Base-by-base conservation (phyloP, 371 early-diverging fungal genomes). In the Dichotomocladium elegans region DNA sequence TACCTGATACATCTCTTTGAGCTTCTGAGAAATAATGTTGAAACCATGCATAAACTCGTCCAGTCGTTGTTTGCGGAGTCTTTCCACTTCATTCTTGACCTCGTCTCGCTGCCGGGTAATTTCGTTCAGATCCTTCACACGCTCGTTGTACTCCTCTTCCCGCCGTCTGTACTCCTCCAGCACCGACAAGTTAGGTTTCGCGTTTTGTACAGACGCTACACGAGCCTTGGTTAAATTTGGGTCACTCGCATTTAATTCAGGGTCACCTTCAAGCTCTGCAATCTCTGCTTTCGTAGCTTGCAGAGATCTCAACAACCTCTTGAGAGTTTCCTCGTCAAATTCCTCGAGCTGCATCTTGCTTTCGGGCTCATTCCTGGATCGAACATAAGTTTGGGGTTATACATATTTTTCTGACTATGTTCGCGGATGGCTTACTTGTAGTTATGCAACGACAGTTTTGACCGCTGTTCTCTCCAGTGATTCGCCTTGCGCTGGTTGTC, bases 1-100 rank as follows among this genome's bases (percentile, higher is more conserved):
- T 61, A 90, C 88, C 79, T 94, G 97, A 69, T 99, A 99, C 92
- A 99, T 99, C 74, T 96, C 97, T 74, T 99, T 99, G 26, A 99
- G 78, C 61, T 96, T 89, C 56, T 86, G 75, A 22, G 99, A 95
- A 41, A 99, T 98, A 25, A 81, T 73, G 29, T 84, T 89, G 68
- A 99, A 99, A 0, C 99, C 99, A 9, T 80, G 76, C 96, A 99
- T 97, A 67, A 99, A 99, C 71, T 93, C 91, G 30, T 90, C 89
- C 12, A 93, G 66, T 34, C 99, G 83, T 52, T 77, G 65, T 44
- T 91, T 91, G 21, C 94, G 86, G 47, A 98, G 68, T 8, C 70
- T 70, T 53, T 95, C 96, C 43, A 89, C 87, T 48, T 76, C 68
- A 21, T 66, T 60, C 72, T 93, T 91, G 15, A 84, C 84, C 6